These are phyloP conservation scores for Scutellaria minor DNA, from an alignment of 257 asterid genomes.

Conservation along the genomic window DNA sequence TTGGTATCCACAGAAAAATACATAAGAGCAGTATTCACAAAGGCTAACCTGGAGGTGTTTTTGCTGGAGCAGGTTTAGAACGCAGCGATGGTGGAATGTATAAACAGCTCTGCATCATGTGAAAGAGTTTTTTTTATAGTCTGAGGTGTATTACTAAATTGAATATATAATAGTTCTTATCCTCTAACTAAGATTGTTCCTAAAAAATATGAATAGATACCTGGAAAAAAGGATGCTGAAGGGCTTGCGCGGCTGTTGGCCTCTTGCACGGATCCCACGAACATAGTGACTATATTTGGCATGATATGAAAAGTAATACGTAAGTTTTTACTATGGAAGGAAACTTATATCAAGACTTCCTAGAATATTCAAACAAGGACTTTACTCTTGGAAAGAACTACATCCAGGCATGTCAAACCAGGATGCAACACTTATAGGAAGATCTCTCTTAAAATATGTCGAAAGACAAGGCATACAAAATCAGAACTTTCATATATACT, in stretches of 20 bases:
- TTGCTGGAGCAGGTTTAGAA: conserved; percentile 48
- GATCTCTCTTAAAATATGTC: background rate
- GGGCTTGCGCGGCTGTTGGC: conserved; percentile 69
- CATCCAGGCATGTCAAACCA: conserved; percentile 6
- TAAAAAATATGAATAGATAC: conserved; percentile 31
- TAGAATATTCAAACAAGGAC: background rate
- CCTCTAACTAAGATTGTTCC: background rate
- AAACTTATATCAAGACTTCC: background rate
- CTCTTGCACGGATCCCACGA: conserved; percentile 80
- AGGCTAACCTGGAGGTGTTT: conserved; percentile 74
- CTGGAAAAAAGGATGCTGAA: conserved; percentile 78
- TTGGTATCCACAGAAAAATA: background rate
- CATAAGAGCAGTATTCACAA: background rate
- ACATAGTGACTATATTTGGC: conserved; percentile 55
- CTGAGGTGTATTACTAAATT: background rate
- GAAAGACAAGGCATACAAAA: conserved; percentile 1
- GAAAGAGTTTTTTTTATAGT: background rate
- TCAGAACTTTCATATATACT: conserved; percentile 31
- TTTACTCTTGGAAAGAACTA: background rate
- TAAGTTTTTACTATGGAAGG: conserved; percentile 14
- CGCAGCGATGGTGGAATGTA: conserved; percentile 68
- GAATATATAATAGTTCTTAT: conserved; percentile 12
- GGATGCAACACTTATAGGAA: background rate
- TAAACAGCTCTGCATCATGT: conserved; percentile 62
- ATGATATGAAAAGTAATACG: conserved; percentile 8